Percentiles rank a stretch among this genome's conserved stretches.
Evolutionary conservation across 139 green algal genomes (phyloP).

Genomic region (Coccomyxa sp.): DNA sequence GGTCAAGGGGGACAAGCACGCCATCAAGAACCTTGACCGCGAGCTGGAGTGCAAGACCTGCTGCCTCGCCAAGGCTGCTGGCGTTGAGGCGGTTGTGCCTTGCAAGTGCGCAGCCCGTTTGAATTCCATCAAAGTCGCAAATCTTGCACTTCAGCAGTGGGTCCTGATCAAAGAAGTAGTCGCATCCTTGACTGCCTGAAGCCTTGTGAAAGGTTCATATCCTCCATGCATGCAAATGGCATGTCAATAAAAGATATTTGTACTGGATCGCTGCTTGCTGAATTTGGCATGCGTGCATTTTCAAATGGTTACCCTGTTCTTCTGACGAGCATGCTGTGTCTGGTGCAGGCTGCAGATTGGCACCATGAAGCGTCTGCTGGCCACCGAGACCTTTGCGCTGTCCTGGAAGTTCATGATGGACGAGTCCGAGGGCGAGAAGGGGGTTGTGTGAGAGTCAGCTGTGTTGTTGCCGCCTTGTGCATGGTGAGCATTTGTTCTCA

Average conservation of each 20-base stretch:
- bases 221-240: no score
- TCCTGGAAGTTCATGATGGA: neutral
- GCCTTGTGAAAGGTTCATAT: neutral
- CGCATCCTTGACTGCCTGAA: neutral
- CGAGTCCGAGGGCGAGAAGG: no score
- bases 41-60: neutral
- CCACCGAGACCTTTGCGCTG: neutral
- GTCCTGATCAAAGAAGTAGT: neutral
- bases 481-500: no score
- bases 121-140: no score
- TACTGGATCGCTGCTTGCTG: neutral
- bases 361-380: neutral
- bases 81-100: neutral
- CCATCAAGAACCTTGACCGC: neutral
- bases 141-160: neutral
- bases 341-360: neutral
- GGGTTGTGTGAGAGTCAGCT: no score
- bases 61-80: neutral
- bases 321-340: neutral
- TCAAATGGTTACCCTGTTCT: neutral
- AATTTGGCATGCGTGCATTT: neutral
- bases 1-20: neutral
- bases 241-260: neutral
- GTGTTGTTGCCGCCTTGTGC: no score
- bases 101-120: neutral